Evolutionary conservation across 2,329 filamentous ascomycete genomes (phyloP), one percentile per base, ranked within the genome.

Genomic region (Exophiala viscosa): DNA sequence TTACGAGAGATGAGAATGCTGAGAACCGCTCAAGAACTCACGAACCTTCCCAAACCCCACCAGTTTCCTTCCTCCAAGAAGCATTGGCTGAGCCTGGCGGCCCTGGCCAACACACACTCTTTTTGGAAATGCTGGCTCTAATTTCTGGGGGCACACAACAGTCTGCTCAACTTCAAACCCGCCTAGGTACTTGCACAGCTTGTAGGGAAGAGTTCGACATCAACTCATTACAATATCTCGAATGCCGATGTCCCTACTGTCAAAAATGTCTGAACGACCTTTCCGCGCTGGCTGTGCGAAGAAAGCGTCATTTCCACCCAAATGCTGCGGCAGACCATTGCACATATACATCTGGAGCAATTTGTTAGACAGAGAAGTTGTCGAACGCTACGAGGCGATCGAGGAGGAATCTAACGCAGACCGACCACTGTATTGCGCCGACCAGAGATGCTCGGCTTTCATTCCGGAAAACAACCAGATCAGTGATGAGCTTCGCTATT

Each of bases 351-450:
- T 35, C 33, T 52, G 42, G 51, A 54, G 48, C 14, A 44, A 15
- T 15, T 35, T 45, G 15, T 45, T 55, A 5, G 45, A 47, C 1
- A 8, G 15, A 17, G 50, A 45, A 10, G 43, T 50, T 5, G n/a
- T 44, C n/a, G 48, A 32, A 11, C 44, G 48, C 33, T 55, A 57
- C 46, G 53, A 58, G 42, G 14, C 18, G 33, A 50, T 59, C 32
- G 53, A 59, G 40, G 50, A 35, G n/a, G 54, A 58, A 38, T 56
- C 57, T 45, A 40, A 33, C 28, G 34, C 51, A 11, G 41, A 39
- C 32, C 51, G 42, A 3, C 51, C 58, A 3, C 18, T 60, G 10
- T 60, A 60, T 32, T 60, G 58, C 38, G 58, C 55, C 4, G n/a
- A 23, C 5, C 35, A 17, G 15, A 44, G n/a, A 15, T 59, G 58